Evolutionary conservation across 2,329 filamentous ascomycete genomes (phyloP), one percentile per base, ranked within the genome.

Genomic region (Pseudocercospora musae): DNA sequence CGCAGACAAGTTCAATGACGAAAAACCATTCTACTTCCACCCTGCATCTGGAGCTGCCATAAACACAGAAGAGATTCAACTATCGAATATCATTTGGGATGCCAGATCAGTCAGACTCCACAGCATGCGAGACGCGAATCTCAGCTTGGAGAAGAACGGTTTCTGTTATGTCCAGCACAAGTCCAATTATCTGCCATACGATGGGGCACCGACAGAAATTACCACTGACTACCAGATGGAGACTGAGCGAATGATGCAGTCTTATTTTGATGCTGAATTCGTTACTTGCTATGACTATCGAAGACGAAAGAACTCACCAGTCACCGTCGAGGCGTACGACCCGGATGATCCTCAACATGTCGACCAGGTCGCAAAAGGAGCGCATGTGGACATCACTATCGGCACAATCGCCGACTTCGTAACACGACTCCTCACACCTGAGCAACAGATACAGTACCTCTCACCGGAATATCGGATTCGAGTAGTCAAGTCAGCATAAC

Each of bases 11-110:
- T 55, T 33, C 27, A 25, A 55, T 11, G 52, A 55, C 21, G 52
- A 55, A 20, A 55, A 55, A 29, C 52, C 52, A 29, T 55, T 33
- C 52, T 55, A 55, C 33, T 37, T 55, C 29, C 52, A 55, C 21
- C 52, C 52, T 55, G 52, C 52, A 13, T 55, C 52, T 13, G 52
- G 52, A 25, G 52, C 33, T 31, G 29, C 29, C 25, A 55, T 55
- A 5, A 37, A 55, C 52, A 25, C 33, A 4, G 21, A 55, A 23
- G 52, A 31, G 27, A 37, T 55, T n/a, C 29, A 55, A 13, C 15
- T 55, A 3, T 55, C 52, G 5, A 55, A 55, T 29, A 37, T 44
- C 10, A 44, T n/a, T 11, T 44, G 40, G 40, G 40, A 44, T 20
- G n/a, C 40, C 1, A 44, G 20, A 44, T n/a, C 40, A 44, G 40